These are phyloP conservation scores for Paramecium sexaurelia DNA, from an alignment of 73 alveolate genomes.

Conservation along the genomic window DNA sequence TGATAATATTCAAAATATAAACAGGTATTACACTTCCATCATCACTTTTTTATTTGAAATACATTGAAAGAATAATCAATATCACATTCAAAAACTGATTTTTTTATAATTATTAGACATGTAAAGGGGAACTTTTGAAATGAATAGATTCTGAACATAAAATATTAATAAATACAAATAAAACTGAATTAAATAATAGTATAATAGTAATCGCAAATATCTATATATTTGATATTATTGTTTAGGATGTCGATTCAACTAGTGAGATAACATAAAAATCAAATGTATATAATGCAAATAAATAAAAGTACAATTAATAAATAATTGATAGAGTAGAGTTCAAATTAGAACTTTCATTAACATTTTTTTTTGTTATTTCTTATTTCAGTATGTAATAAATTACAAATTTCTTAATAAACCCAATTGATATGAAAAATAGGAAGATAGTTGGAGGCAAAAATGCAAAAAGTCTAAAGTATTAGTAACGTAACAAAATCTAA, in stretches of 20 bases:
- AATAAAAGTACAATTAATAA: not conserved
- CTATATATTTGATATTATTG: not conserved
- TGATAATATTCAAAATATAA: not conserved
- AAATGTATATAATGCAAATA: not conserved
- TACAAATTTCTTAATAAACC: not conserved
- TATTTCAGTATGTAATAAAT: not conserved
- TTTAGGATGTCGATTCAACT: not conserved
- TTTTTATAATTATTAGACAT: not conserved
- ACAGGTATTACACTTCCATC: not conserved
- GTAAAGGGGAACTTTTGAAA: slow-evolving; percentile 7
- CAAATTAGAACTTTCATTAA: not conserved
- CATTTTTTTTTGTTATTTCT: not conserved
- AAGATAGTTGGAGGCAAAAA: not conserved
- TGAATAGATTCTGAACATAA: slow-evolving; percentile 22
- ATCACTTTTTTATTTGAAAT: not conserved
- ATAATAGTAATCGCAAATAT: not conserved
- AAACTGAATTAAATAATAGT: not conserved
- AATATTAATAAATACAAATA: not conserved
- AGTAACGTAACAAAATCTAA: not conserved
- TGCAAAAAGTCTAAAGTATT: not conserved
- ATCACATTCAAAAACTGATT: not conserved
- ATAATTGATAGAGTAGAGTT: not conserved
- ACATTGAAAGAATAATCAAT: not conserved
- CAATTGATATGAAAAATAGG: not conserved
- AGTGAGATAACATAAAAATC: not conserved